Percentiles rank a stretch among this genome's conserved stretches.
These are phyloP conservation scores for Lizonia empirigonia DNA, from an alignment of 2,329 filamentous ascomycete species.

Conservation along the genomic window DNA sequence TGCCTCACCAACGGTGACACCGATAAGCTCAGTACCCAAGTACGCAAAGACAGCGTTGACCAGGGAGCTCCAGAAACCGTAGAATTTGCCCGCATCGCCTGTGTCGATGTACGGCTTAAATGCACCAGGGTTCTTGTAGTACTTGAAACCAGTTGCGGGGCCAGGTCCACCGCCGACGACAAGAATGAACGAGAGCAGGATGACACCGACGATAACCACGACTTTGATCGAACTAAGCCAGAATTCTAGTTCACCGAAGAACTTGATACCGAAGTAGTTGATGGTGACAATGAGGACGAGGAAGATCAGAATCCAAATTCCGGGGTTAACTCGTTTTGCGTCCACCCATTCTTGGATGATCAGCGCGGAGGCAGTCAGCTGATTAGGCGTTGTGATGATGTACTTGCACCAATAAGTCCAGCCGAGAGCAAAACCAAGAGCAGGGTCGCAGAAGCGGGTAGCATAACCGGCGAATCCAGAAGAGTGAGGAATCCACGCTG, in stretches of 20 bases:
- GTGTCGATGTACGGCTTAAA: constrained; percentile 49
- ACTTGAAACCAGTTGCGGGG: constrained; percentile 52
- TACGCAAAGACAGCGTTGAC: constrained; percentile 81
- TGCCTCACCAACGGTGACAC: constrained; percentile 78
- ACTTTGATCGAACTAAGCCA: constrained; percentile 57
- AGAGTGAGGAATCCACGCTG: constrained; percentile 77
- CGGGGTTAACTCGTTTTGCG: constrained; percentile 70
- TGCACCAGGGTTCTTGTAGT: constrained; percentile 53
- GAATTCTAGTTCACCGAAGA: constrained; percentile 58
- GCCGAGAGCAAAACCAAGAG: constrained; percentile 78
- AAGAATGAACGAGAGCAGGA: constrained; percentile 52
- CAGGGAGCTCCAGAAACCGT: constrained; percentile 68
- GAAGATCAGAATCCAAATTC: constrained; percentile 74
- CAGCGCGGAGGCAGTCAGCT: constrained; percentile 78
- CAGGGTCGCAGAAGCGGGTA: constrained; percentile 77
- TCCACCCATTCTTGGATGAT: constrained; percentile 80
- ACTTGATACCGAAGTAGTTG: constrained; percentile 64
- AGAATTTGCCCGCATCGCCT: constrained; percentile 49
- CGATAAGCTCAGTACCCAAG: constrained; percentile 72
- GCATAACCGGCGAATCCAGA: constrained; percentile 84
- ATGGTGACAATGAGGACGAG: constrained; percentile 51
- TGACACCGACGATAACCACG: constrained; percentile 53
- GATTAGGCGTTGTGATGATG: constrained; percentile 84
- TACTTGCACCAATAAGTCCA: constrained; percentile 71
- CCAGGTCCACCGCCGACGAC: constrained; percentile 52